Evolutionary conservation across 495 filamentous ascomycete genomes (phyloP).

Genomic region (Pyronema omphalodes): DNA sequence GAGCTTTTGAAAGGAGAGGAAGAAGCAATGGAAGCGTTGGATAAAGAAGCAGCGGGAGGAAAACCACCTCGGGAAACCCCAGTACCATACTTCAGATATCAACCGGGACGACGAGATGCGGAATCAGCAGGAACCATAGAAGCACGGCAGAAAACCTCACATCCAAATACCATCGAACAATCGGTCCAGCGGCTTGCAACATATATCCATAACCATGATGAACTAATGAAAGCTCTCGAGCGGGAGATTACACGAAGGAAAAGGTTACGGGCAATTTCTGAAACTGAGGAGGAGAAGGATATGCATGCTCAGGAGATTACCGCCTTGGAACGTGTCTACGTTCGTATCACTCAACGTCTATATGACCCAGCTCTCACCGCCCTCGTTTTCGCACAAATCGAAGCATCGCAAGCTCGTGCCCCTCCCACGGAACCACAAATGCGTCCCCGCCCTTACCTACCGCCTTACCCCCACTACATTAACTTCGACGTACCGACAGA

Average conservation of each 20-base stretch:
- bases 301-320: neutral
- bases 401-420: slow-evolving; percentile 1
- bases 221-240: slow-evolving; percentile 1
- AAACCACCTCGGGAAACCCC: no score
- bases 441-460: slow-evolving; percentile 9
- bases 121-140: no score
- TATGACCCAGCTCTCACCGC: slow-evolving; percentile 3
- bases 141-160: neutral
- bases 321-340: neutral
- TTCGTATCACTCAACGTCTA: slow-evolving; percentile 6
- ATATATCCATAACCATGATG: neutral
- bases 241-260: neutral
- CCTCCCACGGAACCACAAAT: neutral
- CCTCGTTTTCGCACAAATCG: neutral
- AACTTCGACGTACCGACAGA: neutral
- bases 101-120: no score
- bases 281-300: neutral
- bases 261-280: neutral
- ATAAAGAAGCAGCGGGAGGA: no score
- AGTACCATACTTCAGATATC: no score
- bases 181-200: neutral
- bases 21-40: no score
- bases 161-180: neutral
- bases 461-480: slow-evolving; percentile 18
- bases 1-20: no score